Evolutionary conservation across 257 asterid genomes (phyloP), one percentile per base, ranked within the genome.

Genomic region (Ocimum tenuiflorum): DNA sequence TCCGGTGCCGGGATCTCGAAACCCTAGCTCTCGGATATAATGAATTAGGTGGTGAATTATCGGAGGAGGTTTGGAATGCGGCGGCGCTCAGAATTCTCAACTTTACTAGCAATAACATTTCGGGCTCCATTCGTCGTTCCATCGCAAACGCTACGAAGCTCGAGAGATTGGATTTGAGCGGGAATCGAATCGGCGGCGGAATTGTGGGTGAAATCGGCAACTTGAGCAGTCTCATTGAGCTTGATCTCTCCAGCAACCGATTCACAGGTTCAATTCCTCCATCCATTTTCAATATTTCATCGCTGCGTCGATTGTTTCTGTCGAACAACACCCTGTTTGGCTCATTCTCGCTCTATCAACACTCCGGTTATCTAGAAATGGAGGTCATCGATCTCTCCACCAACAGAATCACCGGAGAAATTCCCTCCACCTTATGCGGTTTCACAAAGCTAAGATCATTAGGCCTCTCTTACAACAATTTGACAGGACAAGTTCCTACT

Each of bases 261-360:
- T 29, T 82, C 33, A 36, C 69, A 24, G 88, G 88, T 0, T 14
- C 57, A 0, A 70, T 80, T 29, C 88, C 80, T 3, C 8, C 60
- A 0, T 47, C 72, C 22, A 27, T 79, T 33, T 79, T 76, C 63
- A 73, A 72, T 53, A 35, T 76, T 9, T 73, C 82, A 0, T 61
- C 75, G 4, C 3, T 76, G 50, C 72, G 42, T 17, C 14, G 48
- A 5, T 15, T 78, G n/a, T 64, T 60, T 42, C 60, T 76, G 7
- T 60, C 70, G 3, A 55, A 43, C 66, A 78, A 78, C 43, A 69
- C 46, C 8, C 67, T 81, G 4, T 66, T 73, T 2, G 82, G 83
- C 22, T 59, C 66, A 8, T 54, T 81, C 47, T 60, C 52, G 35
- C 15, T 60, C 1, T n/a, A 23, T 27, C 31, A 59, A 35, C 51